Conservation (phyloP, 352 stramenopile species). For the Globisporangium okanoganense region DNA sequence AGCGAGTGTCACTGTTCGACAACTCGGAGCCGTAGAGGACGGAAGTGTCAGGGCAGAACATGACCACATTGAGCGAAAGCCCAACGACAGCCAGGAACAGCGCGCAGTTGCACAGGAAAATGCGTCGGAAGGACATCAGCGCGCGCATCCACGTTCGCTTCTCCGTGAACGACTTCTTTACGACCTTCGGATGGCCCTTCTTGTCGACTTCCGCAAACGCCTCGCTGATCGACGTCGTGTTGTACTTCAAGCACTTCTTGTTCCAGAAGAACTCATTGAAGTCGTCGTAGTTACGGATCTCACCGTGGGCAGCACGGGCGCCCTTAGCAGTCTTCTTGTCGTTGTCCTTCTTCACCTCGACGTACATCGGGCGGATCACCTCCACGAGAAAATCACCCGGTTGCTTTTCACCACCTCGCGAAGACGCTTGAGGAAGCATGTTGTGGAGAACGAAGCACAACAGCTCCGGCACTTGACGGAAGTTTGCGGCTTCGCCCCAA, state of each 20-base stretch:
- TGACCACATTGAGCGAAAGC: slow-evolving; percentile 69
- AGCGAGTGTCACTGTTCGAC: slow-evolving; percentile 28
- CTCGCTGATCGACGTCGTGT: slow-evolving; percentile 54
- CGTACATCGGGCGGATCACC: slow-evolving; percentile 83
- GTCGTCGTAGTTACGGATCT: slow-evolving; percentile 88
- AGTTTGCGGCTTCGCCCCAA: slow-evolving; percentile 85
- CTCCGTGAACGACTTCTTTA: slow-evolving; percentile 85
- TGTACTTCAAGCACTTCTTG: slow-evolving; percentile 84
- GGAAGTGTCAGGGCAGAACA: slow-evolving; percentile 73
- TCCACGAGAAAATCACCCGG: slow-evolving; percentile 62
- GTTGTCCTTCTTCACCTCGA: slow-evolving; percentile 81
- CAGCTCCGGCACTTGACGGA: slow-evolving; percentile 75
- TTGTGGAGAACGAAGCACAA: slow-evolving; percentile 82
- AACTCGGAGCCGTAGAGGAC: slow-evolving; percentile 73
- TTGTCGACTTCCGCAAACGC: slow-evolving; percentile 76
- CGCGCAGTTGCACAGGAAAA: slow-evolving; percentile 80
- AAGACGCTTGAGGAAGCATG: slow-evolving; percentile 65
- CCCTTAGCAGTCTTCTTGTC: slow-evolving; percentile 87
- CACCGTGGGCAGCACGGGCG: slow-evolving; percentile 54
- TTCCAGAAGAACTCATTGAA: slow-evolving; percentile 90
- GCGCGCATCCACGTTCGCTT: slow-evolving; percentile 76
- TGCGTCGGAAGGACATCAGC: slow-evolving; percentile 73
- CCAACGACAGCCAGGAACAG: slow-evolving; percentile 64
- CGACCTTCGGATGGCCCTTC: slow-evolving; percentile 73
- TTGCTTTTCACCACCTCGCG: slow-evolving; percentile 48